A percentile compares a stretch with the other conserved stretches of the same genome.
Conservation (phyloP, 2,329 filamentous ascomycete species). For the Cryphonectria parasitica region DNA sequence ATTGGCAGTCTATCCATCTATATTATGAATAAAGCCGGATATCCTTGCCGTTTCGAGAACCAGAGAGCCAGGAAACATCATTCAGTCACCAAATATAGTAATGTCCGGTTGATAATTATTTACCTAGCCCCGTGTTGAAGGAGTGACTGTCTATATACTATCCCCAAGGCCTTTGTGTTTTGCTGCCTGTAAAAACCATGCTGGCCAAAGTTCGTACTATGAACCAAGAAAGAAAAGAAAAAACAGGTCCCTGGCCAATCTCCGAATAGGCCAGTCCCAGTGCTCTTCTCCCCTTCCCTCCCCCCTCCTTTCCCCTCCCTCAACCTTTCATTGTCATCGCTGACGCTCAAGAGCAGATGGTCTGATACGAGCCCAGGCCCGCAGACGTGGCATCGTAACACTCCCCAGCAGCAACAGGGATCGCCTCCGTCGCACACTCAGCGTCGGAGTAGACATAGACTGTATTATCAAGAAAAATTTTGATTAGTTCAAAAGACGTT, state of each 20-base stretch:
- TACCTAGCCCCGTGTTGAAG: not conserved
- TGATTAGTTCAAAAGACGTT: no score
- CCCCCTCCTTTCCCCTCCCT: no score
- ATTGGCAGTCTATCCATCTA: not conserved
- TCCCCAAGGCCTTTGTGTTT: not conserved
- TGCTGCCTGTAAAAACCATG: not conserved
- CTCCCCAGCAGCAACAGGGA: not conserved
- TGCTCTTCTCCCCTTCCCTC: no score
- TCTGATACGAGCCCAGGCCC: conserved; percentile 18
- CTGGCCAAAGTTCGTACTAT: not conserved
- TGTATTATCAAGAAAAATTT: no score
- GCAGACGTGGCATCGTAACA: conserved; percentile 13
- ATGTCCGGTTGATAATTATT: no score
- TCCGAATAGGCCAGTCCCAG: not conserved
- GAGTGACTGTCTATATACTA: not conserved
- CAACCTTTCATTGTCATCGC: no score
- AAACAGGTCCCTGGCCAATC: not conserved
- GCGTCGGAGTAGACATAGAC: conserved; percentile 18
- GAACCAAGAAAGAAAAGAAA: not conserved
- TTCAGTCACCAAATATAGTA: not conserved
- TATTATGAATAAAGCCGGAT: not conserved
- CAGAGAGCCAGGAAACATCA: no score
- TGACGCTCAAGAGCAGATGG: conserved; percentile 6
- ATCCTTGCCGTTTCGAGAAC: not conserved
- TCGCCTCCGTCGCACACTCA: not conserved